phyloP scores from a whole-genome alignment of 306 rosid species.

The Cicer bijugum region DNA sequence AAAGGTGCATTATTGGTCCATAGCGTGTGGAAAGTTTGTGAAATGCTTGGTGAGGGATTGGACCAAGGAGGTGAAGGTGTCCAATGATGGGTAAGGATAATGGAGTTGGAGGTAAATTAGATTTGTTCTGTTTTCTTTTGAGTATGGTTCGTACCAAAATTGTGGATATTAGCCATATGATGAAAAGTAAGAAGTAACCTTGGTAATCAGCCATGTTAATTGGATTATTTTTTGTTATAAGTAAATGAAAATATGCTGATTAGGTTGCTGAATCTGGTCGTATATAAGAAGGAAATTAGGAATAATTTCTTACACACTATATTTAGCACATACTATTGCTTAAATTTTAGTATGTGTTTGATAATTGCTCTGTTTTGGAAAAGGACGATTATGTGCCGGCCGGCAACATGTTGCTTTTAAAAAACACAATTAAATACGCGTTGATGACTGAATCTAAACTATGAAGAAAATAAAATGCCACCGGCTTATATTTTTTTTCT shows the following conservation, averaged over 20 bases:
- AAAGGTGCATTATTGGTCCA: constrained; percentile 65
- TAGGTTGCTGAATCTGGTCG: background rate
- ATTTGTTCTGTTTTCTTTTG: constrained; percentile 37
- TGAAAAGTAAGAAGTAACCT: constrained; percentile 40
- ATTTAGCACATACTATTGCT: background rate
- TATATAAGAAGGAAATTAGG: constrained; percentile 18
- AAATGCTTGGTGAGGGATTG: constrained; percentile 64
- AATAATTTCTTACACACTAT: too few species aligned
- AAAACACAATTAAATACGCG: background rate
- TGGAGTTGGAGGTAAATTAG: constrained; percentile 59
- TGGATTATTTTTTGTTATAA: constrained; percentile 1
- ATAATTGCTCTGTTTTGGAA: constrained; percentile 27
- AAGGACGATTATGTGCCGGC: constrained; percentile 45
- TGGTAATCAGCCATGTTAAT: constrained; percentile 48
- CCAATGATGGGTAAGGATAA: constrained; percentile 65
- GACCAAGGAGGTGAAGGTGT: constrained; percentile 60
- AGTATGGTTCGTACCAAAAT: constrained; percentile 48
- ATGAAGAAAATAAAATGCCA: background rate
- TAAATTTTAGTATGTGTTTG: constrained; percentile 40
- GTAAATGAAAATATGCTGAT: constrained; percentile 7
- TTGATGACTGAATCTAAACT: constrained; percentile 40
- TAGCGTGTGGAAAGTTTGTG: constrained; percentile 57
- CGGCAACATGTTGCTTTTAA: constrained; percentile 40
- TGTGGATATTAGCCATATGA: constrained; percentile 44
- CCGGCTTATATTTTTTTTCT: too few species aligned